phyloP scores from a whole-genome alignment of 2,329 filamentous ascomycete species.

The Phialophora tarda region DNA sequence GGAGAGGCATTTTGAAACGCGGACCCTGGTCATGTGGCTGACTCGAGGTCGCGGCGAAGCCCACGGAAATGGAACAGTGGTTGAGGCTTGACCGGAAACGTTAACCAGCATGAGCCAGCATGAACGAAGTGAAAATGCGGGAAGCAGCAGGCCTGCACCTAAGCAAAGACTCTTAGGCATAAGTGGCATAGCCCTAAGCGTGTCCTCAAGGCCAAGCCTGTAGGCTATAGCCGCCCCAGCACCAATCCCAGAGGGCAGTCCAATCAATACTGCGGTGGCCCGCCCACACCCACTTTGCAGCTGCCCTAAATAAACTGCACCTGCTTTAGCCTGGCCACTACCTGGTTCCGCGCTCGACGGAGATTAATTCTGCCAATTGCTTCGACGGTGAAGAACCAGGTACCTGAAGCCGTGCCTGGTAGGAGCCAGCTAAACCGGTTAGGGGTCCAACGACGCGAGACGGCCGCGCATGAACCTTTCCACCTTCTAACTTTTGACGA shows the following conservation, averaged over 20 bases:
- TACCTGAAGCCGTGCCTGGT: constrained; percentile 9
- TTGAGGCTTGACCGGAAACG: constrained; percentile 1
- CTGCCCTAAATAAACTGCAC: constrained; percentile 18
- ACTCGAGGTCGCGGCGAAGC: constrained; percentile 8
- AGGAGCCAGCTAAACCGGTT: constrained; percentile 10
- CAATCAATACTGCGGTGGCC: not conserved
- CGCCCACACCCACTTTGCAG: constrained; percentile 1
- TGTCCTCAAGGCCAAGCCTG: constrained; percentile 6
- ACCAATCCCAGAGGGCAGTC: constrained; percentile 2
- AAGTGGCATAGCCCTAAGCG: constrained; percentile 11
- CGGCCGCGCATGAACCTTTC: constrained; percentile 21
- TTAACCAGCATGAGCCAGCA: constrained; percentile 15
- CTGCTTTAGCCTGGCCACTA: constrained; percentile 14
- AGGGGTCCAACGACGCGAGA: constrained; percentile 20
- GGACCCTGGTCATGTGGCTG: constrained; percentile 16
- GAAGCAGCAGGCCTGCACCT: not conserved
- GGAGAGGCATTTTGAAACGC: constrained; percentile 21
- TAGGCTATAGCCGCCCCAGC: not conserved
- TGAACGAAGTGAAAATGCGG: not conserved
- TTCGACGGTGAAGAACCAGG: constrained; percentile 9
- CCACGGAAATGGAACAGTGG: constrained; percentile 6
- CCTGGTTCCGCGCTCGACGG: constrained; percentile 18
- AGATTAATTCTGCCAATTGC: constrained; percentile 24
- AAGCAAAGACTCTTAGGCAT: constrained; percentile 1
- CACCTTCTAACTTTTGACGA: constrained; percentile 18